Evolutionary conservation across 352 stramenopile species (phyloP).

Genomic region (Halophytophthora batemanensis): DNA sequence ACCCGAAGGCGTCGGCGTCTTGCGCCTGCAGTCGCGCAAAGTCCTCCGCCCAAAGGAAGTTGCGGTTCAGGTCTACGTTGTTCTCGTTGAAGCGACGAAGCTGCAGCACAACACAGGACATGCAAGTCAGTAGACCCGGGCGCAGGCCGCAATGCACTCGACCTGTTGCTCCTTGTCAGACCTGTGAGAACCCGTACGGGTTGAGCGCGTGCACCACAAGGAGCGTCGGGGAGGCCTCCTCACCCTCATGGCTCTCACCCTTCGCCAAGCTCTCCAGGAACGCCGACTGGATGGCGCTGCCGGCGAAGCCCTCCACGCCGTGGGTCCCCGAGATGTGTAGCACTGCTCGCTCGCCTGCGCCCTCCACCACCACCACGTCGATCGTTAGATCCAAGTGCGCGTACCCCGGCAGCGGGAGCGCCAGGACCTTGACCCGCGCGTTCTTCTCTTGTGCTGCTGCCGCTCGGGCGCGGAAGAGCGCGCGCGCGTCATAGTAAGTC

Average conservation of each 20-base stretch:
- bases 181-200: slow-evolving; percentile 87
- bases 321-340: slow-evolving; percentile 83
- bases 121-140: too few species aligned
- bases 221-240: slow-evolving; percentile 47
- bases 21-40: slow-evolving; percentile 27
- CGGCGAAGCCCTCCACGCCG: slow-evolving; percentile 79
- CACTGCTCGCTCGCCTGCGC: slow-evolving; percentile 43
- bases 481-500: slow-evolving; percentile 63
- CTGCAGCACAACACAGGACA: slow-evolving; percentile 14
- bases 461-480: slow-evolving; percentile 50
- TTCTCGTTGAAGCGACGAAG: slow-evolving; percentile 88
- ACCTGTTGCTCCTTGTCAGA: slow-evolving; percentile 33
- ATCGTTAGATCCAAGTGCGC: slow-evolving; percentile 53
- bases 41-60: slow-evolving; percentile 44
- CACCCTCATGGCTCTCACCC: slow-evolving; percentile 4
- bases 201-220: slow-evolving; percentile 93
- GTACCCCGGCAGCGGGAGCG: slow-evolving; percentile 41
- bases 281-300: slow-evolving; percentile 74
- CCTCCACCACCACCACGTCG: slow-evolving; percentile 59
- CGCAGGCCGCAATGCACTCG: too few species aligned
- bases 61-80: slow-evolving; percentile 91
- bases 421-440: slow-evolving; percentile 25
- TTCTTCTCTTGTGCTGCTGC: slow-evolving; percentile 20
- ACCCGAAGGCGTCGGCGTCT: slow-evolving; percentile 64
- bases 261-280: slow-evolving; percentile 34